A percentile compares a stretch with the other conserved stretches of the same genome.
Evolutionary conservation across 495 filamentous ascomycete genomes (phyloP).

Genomic region (Lichina pygmaea): DNA sequence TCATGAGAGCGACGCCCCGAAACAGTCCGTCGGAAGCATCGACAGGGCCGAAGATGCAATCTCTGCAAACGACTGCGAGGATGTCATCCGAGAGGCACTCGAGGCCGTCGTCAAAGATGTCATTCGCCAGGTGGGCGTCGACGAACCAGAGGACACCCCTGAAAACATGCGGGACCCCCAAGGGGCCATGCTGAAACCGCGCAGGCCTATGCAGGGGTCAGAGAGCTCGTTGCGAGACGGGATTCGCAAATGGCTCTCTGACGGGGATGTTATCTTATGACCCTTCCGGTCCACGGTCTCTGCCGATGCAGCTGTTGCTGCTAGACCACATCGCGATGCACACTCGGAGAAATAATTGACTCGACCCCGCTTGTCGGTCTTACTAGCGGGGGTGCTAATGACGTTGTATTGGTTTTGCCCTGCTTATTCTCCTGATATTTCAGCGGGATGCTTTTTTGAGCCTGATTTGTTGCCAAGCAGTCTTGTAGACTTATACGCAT

Average conservation of each 20-base stretch:
- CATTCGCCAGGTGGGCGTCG: slow-evolving; percentile 20
- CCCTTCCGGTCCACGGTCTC: no score
- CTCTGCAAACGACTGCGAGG: slow-evolving; percentile 10
- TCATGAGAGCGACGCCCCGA: slow-evolving; percentile 1
- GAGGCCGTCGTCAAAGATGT: slow-evolving; percentile 37
- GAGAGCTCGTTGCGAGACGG: slow-evolving; percentile 37
- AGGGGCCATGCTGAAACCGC: slow-evolving; percentile 10
- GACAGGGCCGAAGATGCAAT: slow-evolving; percentile 7
- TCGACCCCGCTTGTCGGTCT: no score
- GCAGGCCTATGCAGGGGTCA: slow-evolving; percentile 9
- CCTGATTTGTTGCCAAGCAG: no score
- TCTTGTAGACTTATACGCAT: no score
- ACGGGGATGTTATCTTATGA: slow-evolving; percentile 16
- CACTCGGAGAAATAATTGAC: no score
- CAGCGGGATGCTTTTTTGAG: no score
- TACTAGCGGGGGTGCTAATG: no score
- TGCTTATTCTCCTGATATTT: no score
- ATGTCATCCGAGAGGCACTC: slow-evolving; percentile 31
- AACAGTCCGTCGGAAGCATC: slow-evolving; percentile 8
- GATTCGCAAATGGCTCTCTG: slow-evolving; percentile 33
- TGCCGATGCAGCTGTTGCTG: no score
- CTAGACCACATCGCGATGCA: no score
- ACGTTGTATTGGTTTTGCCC: no score
- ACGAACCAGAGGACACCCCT: slow-evolving; percentile 12
- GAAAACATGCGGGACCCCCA: neutral